These are phyloP conservation scores for Dioszegia crocea DNA, from an alignment of 768 basidiomycete species.

Conservation along the genomic window DNA sequence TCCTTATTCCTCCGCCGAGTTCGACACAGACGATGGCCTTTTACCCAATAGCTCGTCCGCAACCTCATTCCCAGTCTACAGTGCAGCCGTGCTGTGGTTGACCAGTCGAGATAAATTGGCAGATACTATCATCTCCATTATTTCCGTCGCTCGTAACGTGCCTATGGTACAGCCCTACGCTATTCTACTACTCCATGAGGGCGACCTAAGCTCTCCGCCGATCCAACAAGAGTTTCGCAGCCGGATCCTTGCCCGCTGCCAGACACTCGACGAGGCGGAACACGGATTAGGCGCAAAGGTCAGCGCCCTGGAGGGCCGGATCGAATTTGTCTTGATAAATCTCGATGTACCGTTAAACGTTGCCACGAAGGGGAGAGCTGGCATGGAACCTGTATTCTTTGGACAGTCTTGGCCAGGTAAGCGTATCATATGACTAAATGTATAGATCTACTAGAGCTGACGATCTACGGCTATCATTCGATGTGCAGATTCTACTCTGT, in stretches of 20 bases:
- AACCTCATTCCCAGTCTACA: not conserved
- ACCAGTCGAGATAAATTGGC: not conserved
- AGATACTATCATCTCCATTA: not conserved
- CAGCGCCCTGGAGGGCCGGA: not conserved
- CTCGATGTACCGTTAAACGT: not conserved
- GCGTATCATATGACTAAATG: not conserved
- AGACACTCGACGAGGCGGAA: not conserved
- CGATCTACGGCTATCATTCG: constrained; percentile 8
- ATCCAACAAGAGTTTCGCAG: not conserved
- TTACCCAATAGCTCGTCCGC: not conserved
- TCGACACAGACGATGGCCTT: not conserved
- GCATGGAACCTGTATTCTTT: not conserved
- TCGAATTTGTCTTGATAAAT: not conserved
- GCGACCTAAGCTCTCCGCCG: not conserved
- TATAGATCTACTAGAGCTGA: too few relatives aligned
- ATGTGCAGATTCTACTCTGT: constrained; percentile 7
- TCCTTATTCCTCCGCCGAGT: not conserved
- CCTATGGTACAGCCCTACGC: constrained; percentile 1
- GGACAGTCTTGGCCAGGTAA: not conserved
- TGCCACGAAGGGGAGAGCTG: not conserved
- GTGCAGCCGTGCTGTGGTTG: not conserved
- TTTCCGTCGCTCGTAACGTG: not conserved
- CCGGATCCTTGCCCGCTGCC: not conserved
- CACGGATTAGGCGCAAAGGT: not conserved
- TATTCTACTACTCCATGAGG: not conserved